Evolutionary conservation across 164 flowering plant species (phyloP), one percentile per base, ranked within the genome.

Genomic region (Berberis vulgaris): DNA sequence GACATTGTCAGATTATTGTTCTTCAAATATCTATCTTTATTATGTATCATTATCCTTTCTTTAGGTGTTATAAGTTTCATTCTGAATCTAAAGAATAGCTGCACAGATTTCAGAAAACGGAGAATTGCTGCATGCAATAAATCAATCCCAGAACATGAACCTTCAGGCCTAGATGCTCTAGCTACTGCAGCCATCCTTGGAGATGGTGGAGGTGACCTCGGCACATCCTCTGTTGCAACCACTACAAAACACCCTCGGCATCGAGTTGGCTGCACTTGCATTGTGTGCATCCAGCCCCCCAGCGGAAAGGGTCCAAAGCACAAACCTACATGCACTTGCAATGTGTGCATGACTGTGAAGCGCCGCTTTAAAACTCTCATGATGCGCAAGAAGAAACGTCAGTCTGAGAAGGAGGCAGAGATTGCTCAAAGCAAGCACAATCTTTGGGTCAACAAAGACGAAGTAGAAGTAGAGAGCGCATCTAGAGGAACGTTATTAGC

Each of bases 211-310:
- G 78, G 60, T 12, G 87, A 85, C 26, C 9, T 73, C 0, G 86
- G 69, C 6, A 81, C 79, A 59, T 68, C 83, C 41, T 80, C 82
- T 11, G 73, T 73, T 26, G 91, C 83, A 45, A 80, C 89, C 68
- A 94, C 98, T 7, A 94, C 98, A 43, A 87, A 67, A 64, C 98
- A 94, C 69, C 98, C 98, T 12, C 77, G 98, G n/a, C 98, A 94
- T 73, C 92, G 98, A 8, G 83, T 88, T 26, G 98, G 98, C 38
- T 94, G 98, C 78, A 69, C 83, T 8, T 94, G 98, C 80, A 94
- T 94, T 57, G 98, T 94, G 47, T 94, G 98, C 88, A 94, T 94
- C 73, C 98, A 94, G 73, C 98, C 98, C 7, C 98, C 98, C 9
- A 94, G 98, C 54, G 98, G 98, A 53, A 91, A 91, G 65, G 97